Conservation (phyloP, 1,284 basidiomycete species). For the Apiotrichum montevideense region DNA sequence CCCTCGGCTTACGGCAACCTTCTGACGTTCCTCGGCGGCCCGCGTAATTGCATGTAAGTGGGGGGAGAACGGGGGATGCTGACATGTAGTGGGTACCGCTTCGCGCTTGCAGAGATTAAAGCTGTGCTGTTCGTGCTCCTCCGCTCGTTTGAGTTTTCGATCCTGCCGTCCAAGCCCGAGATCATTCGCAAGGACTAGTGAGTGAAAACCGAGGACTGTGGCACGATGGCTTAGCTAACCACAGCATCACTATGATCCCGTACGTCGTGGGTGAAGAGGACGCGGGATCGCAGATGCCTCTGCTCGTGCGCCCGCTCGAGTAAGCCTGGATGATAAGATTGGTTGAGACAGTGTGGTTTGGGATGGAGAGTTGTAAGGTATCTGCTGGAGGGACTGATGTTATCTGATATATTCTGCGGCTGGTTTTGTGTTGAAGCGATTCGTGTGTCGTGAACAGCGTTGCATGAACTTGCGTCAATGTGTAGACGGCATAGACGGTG, state of each 20-base stretch:
- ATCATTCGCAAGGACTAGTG: constrained; percentile 32
- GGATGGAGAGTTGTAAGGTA: too few relatives aligned
- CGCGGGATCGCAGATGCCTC: constrained; percentile 2
- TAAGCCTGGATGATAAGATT: not conserved
- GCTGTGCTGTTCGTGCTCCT: constrained; percentile 54
- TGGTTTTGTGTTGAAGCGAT: too few relatives aligned
- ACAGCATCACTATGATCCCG: constrained; percentile 11
- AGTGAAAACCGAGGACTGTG: constrained; percentile 10
- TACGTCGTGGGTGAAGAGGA: constrained; percentile 1
- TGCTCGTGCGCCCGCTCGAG: not conserved
- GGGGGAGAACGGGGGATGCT: not conserved
- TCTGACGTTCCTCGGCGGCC: constrained; percentile 57
- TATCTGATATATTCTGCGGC: too few relatives aligned
- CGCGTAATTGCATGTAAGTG: constrained; percentile 55
- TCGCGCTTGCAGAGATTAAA: constrained; percentile 60
- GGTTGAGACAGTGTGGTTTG: too few relatives aligned
- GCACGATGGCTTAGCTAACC: not conserved
- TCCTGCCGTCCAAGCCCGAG: constrained; percentile 26
- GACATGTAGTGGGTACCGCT: constrained; percentile 52
- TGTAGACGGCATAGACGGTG: too few relatives aligned
- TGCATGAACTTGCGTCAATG: too few relatives aligned
- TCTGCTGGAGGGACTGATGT: too few relatives aligned
- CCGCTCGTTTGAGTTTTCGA: constrained; percentile 53
- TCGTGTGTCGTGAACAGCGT: too few relatives aligned
- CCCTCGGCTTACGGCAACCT: constrained; percentile 55